phyloP scores from a whole-genome alignment of 768 basidiomycete species.

The Amanita subjunquillea region DNA sequence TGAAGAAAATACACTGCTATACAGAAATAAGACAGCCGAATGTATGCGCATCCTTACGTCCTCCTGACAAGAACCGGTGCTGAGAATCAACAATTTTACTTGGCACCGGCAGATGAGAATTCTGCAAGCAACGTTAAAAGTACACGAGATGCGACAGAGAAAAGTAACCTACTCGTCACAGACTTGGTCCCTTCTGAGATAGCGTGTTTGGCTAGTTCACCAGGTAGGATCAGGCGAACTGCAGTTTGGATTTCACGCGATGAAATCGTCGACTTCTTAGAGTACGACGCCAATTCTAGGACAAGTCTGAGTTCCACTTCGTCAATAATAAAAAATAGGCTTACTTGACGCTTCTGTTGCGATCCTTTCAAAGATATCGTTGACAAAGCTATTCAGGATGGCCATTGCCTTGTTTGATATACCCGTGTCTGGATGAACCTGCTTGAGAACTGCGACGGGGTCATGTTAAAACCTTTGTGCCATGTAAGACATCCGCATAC shows the following conservation, averaged over 20 bases:
- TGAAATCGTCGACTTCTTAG: constrained; percentile 97
- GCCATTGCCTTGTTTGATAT: constrained; percentile 99
- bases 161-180: constrained; percentile 58
- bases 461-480: neutral
- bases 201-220: constrained; percentile 90
- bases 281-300: constrained; percentile 89
- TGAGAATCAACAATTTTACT: constrained; percentile 28
- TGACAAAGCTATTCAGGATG: constrained; percentile 92
- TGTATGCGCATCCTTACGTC: neutral
- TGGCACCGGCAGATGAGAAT: constrained; percentile 66
- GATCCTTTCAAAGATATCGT: constrained; percentile 93
- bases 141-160: neutral
- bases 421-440: constrained; percentile 98
- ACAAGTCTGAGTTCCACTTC: neutral
- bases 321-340: constrained; percentile 16
- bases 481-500: constrained; percentile 6
- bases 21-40: neutral
- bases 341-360: constrained; percentile 82
- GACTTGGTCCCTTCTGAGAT: constrained; percentile 93
- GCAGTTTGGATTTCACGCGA: constrained; percentile 98
- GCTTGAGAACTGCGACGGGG: constrained; percentile 63
- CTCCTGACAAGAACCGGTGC: constrained; percentile 8
- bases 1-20: constrained; percentile 8
- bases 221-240: constrained; percentile 93
- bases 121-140: constrained; percentile 16